Conservation (phyloP, 108 stramenopile species). For the Skeletonema potamos region DNA sequence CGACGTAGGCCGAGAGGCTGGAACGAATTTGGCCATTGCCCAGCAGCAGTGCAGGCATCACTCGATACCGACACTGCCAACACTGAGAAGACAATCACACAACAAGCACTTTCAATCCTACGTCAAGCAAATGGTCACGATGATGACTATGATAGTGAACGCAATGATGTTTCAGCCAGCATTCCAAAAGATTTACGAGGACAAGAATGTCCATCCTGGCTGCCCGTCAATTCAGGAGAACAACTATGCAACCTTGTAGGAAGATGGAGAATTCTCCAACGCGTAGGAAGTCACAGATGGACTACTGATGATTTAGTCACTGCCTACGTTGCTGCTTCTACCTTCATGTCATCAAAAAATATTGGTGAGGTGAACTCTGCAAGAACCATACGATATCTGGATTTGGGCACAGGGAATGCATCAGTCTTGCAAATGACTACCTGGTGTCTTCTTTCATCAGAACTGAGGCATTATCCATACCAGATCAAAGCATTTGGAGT, state of each 20-base stretch:
- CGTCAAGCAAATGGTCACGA: constrained; percentile 18
- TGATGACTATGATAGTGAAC: constrained; percentile 15
- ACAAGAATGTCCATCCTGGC: constrained; percentile 35
- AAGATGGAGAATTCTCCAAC: constrained; percentile 67
- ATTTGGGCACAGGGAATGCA: constrained; percentile 61
- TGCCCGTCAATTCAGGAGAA: constrained; percentile 55
- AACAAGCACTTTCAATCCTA: constrained; percentile 17
- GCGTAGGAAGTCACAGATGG: constrained; percentile 67
- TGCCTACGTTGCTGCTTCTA: constrained; percentile 56
- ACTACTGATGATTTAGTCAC: constrained; percentile 80
- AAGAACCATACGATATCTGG: constrained; percentile 42
- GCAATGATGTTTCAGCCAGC: constrained; percentile 15
- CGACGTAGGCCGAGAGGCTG: constrained; percentile 31
- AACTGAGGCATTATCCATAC: not conserved
- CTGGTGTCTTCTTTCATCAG: constrained; percentile 46
- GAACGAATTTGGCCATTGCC: constrained; percentile 31
- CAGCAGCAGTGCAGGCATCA: constrained; percentile 15
- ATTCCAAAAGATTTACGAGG: not conserved
- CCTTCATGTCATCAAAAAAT: constrained; percentile 14
- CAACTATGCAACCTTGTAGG: constrained; percentile 72
- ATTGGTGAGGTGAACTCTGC: not conserved
- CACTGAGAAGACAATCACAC: not conserved
- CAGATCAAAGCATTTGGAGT: constrained; percentile 43
- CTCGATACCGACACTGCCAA: not conserved
- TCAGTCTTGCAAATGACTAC: constrained; percentile 61